phyloP scores from a whole-genome alignment of 2,329 filamentous ascomycete species.

The Hyphodiscus sp. region DNA sequence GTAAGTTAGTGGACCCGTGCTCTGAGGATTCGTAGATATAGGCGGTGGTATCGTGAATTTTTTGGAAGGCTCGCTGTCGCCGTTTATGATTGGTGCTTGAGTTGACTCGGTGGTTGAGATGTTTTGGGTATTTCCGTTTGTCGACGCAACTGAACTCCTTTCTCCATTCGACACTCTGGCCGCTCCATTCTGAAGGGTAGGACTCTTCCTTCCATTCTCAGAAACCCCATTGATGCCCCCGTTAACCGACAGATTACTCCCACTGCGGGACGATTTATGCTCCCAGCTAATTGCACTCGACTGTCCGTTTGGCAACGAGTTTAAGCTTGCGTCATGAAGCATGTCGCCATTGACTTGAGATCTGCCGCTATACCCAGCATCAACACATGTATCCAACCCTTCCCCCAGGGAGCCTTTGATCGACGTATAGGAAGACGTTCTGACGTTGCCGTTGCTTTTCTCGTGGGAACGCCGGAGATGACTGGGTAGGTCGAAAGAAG shows the following conservation, averaged over 20 bases:
- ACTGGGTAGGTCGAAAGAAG: conserved; percentile 31
- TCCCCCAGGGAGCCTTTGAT: conserved; percentile 31
- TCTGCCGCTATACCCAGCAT: conserved; percentile 16
- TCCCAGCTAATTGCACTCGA: conserved; percentile 37
- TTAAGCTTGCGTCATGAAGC: conserved; percentile 45
- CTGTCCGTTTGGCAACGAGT: conserved; percentile 51
- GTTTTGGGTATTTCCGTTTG: conserved; percentile 22
- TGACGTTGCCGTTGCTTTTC: conserved; percentile 29
- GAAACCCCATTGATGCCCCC: conserved; percentile 20
- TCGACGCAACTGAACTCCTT: conserved; percentile 23
- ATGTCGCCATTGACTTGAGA: conserved; percentile 25
- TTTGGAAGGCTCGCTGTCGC: conserved; percentile 19
- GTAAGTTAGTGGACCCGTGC: conserved; percentile 29
- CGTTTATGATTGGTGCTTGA: conserved; percentile 17
- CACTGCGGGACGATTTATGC: conserved; percentile 25
- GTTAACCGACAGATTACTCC: conserved; percentile 26
- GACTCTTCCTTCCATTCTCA: conserved; percentile 28
- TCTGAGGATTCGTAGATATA: conserved; percentile 25
- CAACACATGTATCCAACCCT: conserved; percentile 27
- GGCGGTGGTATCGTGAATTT: conserved; percentile 18
- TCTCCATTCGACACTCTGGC: conserved; percentile 23
- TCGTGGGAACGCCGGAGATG: conserved; percentile 29
- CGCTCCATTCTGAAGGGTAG: conserved; percentile 21
- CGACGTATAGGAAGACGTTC: conserved; percentile 23
- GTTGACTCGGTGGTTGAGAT: conserved; percentile 7